Conservation (phyloP, 371 early-diverging fungal species). For the Rhizopus arrhizus region DNA sequence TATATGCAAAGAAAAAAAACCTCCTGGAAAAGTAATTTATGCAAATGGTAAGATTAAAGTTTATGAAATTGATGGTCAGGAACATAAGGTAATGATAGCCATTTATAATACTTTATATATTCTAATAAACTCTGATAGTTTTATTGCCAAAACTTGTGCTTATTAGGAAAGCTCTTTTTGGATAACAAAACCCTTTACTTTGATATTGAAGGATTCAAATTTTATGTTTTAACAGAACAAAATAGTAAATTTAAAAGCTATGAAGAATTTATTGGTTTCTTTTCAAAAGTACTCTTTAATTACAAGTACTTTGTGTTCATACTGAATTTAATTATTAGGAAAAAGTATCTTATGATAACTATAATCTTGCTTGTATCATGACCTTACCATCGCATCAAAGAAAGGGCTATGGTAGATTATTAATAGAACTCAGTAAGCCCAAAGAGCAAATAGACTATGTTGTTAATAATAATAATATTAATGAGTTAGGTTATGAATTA, state of each 20-base stretch:
- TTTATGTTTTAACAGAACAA: constrained; percentile 89
- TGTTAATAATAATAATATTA: neutral
- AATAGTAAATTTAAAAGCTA: constrained; percentile 41
- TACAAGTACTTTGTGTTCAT: too few species aligned
- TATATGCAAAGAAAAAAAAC: constrained; percentile 66
- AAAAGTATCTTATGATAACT: constrained; percentile 74
- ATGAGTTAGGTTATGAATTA: constrained; percentile 76
- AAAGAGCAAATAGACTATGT: neutral
- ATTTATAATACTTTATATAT: constrained; percentile 24
- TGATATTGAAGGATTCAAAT: constrained; percentile 97
- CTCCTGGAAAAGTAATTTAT: constrained; percentile 92
- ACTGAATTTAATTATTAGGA: constrained; percentile 29
- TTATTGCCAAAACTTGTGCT: constrained; percentile 95
- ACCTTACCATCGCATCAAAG: constrained; percentile 86
- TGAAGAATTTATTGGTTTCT: constrained; percentile 67
- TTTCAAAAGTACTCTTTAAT: constrained; percentile 50
- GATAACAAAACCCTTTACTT: constrained; percentile 99
- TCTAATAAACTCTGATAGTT: constrained; percentile 42
- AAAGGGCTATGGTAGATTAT: constrained; percentile 81
- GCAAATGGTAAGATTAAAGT: constrained; percentile 75
- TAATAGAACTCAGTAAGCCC: constrained; percentile 83
- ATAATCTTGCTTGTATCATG: constrained; percentile 88
- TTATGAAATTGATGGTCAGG: constrained; percentile 91
- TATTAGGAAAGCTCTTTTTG: constrained; percentile 93
- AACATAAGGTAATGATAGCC: constrained; percentile 66